Evolutionary conservation across 352 stramenopile genomes (phyloP).

Genomic region (Phytophthora colocasiae): DNA sequence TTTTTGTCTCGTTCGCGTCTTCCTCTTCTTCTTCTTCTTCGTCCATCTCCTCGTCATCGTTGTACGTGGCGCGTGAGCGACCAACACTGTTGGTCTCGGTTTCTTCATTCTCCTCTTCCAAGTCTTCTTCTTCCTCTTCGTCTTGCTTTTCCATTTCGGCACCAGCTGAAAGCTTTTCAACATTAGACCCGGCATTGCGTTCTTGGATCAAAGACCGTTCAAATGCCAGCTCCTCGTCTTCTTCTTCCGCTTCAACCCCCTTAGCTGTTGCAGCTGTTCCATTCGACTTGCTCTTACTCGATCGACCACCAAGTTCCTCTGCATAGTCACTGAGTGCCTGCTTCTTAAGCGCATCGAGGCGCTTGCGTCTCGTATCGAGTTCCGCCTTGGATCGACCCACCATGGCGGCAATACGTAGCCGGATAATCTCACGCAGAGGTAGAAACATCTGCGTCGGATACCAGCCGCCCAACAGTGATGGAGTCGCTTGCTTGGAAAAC

Average conservation of each 20-base stretch:
- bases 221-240: conserved; percentile 47
- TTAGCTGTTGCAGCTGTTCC: conserved; percentile 18
- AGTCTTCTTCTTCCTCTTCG: conserved; percentile 49
- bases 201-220: conserved; percentile 44
- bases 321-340: conserved; percentile 67
- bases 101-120: conserved; percentile 41
- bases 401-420: conserved; percentile 72
- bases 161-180: conserved; percentile 18
- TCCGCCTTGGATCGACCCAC: conserved; percentile 77
- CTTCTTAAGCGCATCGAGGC: conserved; percentile 79
- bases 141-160: conserved; percentile 33
- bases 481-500: conserved; percentile 51
- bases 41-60: conserved; percentile 37
- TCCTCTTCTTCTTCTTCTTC: conserved; percentile 34
- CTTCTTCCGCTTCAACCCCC: conserved; percentile 24
- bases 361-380: conserved; percentile 66
- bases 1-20: background rate
- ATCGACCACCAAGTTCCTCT: conserved; percentile 47
- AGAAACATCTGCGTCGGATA: conserved; percentile 86
- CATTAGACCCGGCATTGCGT: conserved; percentile 20
- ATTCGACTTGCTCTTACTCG: conserved; percentile 27
- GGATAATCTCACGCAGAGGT: conserved; percentile 78
- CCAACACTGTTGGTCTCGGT: conserved; percentile 29
- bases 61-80: conserved; percentile 22
- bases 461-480: conserved; percentile 76